These are phyloP conservation scores for Phytophthora macrochlamydospora DNA, from an alignment of 352 stramenopile species.

Conservation along the genomic window DNA sequence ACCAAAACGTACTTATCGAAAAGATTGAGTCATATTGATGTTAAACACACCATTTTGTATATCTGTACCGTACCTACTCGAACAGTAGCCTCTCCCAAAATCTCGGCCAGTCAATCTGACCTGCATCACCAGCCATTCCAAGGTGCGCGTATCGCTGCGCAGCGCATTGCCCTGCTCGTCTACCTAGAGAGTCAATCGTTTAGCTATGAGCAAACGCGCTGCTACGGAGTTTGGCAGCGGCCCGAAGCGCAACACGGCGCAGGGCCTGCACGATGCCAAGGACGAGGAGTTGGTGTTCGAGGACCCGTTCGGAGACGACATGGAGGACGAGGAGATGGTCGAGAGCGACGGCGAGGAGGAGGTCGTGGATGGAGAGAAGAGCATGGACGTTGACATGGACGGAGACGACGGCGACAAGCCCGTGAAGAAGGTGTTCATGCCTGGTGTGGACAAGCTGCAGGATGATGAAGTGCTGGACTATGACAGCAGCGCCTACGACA, in stretches of 20 bases:
- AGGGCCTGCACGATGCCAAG: slow-evolving; percentile 28
- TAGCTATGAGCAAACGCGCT: slow-evolving; percentile 77
- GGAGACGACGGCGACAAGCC: slow-evolving; percentile 61
- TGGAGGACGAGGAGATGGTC: slow-evolving; percentile 92
- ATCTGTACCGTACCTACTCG: background rate
- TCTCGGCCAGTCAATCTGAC: slow-evolving; percentile 33
- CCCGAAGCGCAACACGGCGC: slow-evolving; percentile 59
- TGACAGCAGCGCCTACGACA: slow-evolving; percentile 98
- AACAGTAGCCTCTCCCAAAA: slow-evolving; percentile 6
- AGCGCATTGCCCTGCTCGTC: slow-evolving; percentile 9
- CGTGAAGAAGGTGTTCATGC: slow-evolving; percentile 94
- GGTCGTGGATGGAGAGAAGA: slow-evolving; percentile 58
- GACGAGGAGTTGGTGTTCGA: slow-evolving; percentile 83
- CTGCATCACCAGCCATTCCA: slow-evolving; percentile 26
- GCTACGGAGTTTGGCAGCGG: slow-evolving; percentile 43
- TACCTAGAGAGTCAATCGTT: slow-evolving; percentile 29
- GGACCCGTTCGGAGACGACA: slow-evolving; percentile 88
- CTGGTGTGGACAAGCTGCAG: slow-evolving; percentile 87
- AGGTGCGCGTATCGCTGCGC: slow-evolving; percentile 25
- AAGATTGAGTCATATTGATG: background rate
- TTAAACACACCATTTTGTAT: background rate
- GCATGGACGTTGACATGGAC: slow-evolving; percentile 80
- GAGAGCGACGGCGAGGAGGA: slow-evolving; percentile 82
- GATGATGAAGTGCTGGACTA: slow-evolving; percentile 98
- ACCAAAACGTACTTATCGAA: slow-evolving; percentile 13